phyloP scores from a whole-genome alignment of 179 eudicot genomes.

The Beta lomatogona region DNA sequence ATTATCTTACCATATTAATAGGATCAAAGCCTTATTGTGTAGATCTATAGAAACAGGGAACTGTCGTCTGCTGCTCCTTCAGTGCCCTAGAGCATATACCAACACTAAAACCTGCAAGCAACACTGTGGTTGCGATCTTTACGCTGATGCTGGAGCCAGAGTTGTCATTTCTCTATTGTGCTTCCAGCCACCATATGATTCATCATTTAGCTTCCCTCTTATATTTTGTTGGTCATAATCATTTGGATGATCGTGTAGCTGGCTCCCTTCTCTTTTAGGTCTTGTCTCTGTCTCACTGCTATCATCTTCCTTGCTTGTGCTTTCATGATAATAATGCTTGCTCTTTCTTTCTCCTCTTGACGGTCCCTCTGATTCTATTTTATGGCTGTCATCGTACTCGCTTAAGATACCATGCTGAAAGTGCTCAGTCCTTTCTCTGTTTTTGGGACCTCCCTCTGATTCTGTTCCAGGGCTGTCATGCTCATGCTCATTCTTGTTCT shows the following conservation, averaged over 20 bases:
- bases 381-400: neutral
- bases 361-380: constrained; percentile 6
- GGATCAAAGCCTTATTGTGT: neutral
- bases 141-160: constrained; percentile 12
- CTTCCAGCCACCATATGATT: neutral
- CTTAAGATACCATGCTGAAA: neutral
- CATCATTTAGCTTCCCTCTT: constrained; percentile 11
- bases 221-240: neutral
- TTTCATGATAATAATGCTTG: neutral
- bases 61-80: constrained; percentile 8
- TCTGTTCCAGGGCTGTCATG: neutral
- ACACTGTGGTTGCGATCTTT: neutral
- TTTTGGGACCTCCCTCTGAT: neutral
- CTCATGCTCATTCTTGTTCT: neutral
- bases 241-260: neutral
- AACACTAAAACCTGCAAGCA: neutral
- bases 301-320: neutral
- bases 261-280: neutral
- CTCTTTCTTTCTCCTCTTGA: neutral
- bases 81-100: neutral
- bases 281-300: neutral
- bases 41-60: neutral
- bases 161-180: neutral
- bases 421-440: neutral
- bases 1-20: neutral